phyloP scores from a whole-genome alignment of 441 rosid genomes.

The Gossypium gossypioides region DNA sequence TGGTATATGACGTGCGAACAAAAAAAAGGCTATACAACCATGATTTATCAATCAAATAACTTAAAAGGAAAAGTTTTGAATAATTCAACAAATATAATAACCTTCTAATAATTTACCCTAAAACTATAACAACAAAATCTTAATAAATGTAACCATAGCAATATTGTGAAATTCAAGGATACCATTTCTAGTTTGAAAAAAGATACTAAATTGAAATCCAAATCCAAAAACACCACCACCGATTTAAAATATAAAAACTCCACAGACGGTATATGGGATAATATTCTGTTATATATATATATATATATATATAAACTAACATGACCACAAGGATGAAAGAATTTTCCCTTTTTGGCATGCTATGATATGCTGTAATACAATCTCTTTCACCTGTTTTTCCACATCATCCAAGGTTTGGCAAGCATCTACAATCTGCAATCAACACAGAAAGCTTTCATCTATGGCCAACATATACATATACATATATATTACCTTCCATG shows the following conservation, averaged over 20 bases:
- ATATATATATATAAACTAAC: conserved; percentile 7
- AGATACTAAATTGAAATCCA: not conserved
- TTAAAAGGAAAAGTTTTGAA: too few relatives aligned
- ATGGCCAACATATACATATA: not conserved
- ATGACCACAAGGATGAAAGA: conserved; percentile 49
- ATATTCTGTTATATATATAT: too few relatives aligned
- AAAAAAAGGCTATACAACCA: too few relatives aligned
- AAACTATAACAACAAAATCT: too few relatives aligned
- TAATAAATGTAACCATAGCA: not conserved
- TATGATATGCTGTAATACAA: conserved; percentile 32
- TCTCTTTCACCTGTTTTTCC: conserved; percentile 45
- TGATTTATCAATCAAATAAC: too few relatives aligned
- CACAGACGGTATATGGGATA: too few relatives aligned
- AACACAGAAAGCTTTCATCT: not conserved
- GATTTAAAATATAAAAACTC: not conserved
- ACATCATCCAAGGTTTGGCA: conserved; percentile 46
- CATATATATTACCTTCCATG: conserved; percentile 58
- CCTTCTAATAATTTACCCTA: too few relatives aligned
- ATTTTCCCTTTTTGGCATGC: conserved; percentile 49
- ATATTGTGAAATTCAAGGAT: not conserved
- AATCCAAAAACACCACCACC: not conserved
- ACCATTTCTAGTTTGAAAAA: not conserved
- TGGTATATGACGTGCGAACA: too few relatives aligned
- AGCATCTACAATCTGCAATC: conserved; percentile 32
- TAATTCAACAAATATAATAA: too few relatives aligned